Conservation (phyloP, 129 eudicot species). For the Oenanthe sinensis region DNA sequence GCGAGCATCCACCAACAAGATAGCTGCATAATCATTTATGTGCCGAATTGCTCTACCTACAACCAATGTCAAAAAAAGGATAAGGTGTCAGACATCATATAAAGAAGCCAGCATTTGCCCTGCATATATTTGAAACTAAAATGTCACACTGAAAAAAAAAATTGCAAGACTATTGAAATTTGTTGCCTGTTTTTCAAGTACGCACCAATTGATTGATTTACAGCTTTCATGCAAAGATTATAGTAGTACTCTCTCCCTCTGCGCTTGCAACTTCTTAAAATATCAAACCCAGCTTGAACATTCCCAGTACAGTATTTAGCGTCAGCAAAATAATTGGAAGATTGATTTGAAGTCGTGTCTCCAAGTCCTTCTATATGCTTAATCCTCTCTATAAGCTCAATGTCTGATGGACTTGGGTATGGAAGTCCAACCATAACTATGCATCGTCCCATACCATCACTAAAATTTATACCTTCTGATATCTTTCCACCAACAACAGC, state of each 20-base stretch:
- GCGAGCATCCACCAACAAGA: slow-evolving; percentile 81
- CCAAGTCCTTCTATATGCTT: slow-evolving; percentile 81
- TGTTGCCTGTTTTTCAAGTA: neutral
- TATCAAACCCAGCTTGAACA: slow-evolving; percentile 62
- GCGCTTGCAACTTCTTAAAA: slow-evolving; percentile 67
- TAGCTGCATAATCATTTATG: slow-evolving; percentile 81
- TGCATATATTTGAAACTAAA: slow-evolving; percentile 1
- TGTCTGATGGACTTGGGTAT: slow-evolving; percentile 88
- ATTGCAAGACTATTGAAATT: neutral
- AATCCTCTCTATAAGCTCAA: slow-evolving; percentile 81
- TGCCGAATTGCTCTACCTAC: slow-evolving; percentile 96
- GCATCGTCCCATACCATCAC: slow-evolving; percentile 95
- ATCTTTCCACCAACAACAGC: slow-evolving; percentile 98
- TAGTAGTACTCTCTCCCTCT: slow-evolving; percentile 91
- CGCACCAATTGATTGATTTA: slow-evolving; percentile 89
- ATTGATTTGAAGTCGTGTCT: slow-evolving; percentile 14
- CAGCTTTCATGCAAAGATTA: slow-evolving; percentile 98
- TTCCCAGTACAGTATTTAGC: slow-evolving; percentile 30
- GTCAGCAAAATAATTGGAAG: neutral
- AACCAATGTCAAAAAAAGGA: slow-evolving; percentile 6
- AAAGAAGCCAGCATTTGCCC: neutral
- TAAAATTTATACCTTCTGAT: slow-evolving; percentile 96
- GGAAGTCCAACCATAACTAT: slow-evolving; percentile 97
- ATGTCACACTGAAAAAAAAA: neutral
- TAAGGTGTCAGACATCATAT: neutral